Evolutionary conservation across 1,284 basidiomycete genomes (phyloP).

Genomic region (Sphagnurus paluster): DNA sequence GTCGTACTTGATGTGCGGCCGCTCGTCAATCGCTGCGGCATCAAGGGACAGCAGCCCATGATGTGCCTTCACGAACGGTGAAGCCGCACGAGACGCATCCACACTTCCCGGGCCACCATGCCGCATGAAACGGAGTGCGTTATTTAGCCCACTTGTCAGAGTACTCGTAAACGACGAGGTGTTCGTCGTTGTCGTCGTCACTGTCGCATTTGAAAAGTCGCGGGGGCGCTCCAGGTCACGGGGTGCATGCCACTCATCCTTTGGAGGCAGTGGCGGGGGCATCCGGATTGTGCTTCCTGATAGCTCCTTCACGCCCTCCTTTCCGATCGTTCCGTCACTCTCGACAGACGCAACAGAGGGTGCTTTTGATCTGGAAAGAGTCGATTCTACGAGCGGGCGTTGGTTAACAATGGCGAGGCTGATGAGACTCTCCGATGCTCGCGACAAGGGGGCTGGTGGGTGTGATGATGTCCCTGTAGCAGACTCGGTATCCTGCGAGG

Average conservation of each 20-base stretch:
- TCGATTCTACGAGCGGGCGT: constrained; percentile 31
- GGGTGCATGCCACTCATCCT: constrained; percentile 20
- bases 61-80: constrained; percentile 38
- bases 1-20: constrained; percentile 78
- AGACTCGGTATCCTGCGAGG: constrained; percentile 49
- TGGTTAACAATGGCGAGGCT: constrained; percentile 17
- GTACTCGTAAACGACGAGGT: constrained; percentile 44
- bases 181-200: too few relatives aligned
- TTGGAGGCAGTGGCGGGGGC: constrained; percentile 29
- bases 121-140: constrained; percentile 60
- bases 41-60: constrained; percentile 50
- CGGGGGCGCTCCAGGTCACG: constrained; percentile 1
- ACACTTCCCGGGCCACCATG: neutral
- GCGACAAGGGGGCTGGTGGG: constrained; percentile 18
- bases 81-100: constrained; percentile 26
- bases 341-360: constrained; percentile 39
- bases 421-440: constrained; percentile 19
- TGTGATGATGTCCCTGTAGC: constrained; percentile 2
- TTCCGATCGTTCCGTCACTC: constrained; percentile 39
- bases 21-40: constrained; percentile 53
- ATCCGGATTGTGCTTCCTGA: neutral
- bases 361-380: constrained; percentile 37
- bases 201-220: constrained; percentile 7
- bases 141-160: constrained; percentile 52
- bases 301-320: constrained; percentile 10